These are phyloP conservation scores for Acacia concinna DNA, from an alignment of 331 rosid species.

Conservation along the genomic window DNA sequence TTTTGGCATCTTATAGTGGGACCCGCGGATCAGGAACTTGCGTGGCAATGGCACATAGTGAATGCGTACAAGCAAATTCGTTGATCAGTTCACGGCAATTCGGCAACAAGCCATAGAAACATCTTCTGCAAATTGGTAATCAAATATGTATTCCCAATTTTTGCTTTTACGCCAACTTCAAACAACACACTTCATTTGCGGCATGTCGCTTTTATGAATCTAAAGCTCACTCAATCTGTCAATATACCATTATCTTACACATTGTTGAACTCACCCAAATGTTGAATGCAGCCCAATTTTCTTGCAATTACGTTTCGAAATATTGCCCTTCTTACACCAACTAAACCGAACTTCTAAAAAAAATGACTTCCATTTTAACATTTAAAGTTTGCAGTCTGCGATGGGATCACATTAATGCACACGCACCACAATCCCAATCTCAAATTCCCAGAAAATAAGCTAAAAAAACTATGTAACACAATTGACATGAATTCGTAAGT, in stretches of 20 bases:
- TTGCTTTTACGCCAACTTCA: background rate
- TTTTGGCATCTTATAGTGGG: background rate
- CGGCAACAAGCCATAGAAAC: background rate
- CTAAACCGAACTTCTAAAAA: background rate
- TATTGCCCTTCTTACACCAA: background rate
- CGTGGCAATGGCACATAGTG: background rate
- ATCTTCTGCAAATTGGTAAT: background rate
- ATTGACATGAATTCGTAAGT: background rate
- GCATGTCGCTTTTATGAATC: background rate
- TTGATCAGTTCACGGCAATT: background rate
- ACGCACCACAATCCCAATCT: background rate
- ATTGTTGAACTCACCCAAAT: background rate
- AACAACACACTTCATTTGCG: background rate
- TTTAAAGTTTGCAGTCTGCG: background rate
- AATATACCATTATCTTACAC: background rate
- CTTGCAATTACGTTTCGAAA: background rate
- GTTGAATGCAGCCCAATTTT: background rate
- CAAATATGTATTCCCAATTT: background rate
- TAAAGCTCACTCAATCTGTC: background rate
- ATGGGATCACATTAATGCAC: background rate
- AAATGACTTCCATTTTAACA: background rate
- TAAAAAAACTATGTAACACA: background rate
- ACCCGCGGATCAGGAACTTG: background rate
- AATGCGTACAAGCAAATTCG: background rate
- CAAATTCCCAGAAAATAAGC: background rate